phyloP scores from a whole-genome alignment of 2,329 filamentous ascomycete species.

The Corniculantispora saksenae region DNA sequence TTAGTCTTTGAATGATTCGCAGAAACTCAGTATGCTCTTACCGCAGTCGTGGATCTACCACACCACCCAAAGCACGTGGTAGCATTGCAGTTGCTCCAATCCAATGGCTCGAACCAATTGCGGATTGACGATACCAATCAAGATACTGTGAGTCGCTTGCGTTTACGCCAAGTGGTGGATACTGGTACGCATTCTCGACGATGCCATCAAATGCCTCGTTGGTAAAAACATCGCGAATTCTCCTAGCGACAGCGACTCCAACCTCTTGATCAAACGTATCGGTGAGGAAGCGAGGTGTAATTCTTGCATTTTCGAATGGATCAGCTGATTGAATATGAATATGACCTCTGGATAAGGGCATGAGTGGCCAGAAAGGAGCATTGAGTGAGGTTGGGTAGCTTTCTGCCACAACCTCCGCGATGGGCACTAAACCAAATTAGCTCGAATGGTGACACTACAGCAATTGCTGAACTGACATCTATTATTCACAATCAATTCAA shows the following conservation, averaged over 20 bases:
- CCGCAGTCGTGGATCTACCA: constrained; percentile 25
- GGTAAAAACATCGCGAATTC: constrained; percentile 23
- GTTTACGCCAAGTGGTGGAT: constrained; percentile 23
- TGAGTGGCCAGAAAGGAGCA: constrained; percentile 27
- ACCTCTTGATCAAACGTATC: constrained; percentile 27
- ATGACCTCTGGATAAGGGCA: constrained; percentile 28
- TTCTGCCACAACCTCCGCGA: constrained; percentile 25
- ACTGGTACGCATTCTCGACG: constrained; percentile 25
- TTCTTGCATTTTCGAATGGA: constrained; percentile 24
- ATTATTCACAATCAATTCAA: constrained; percentile 23
- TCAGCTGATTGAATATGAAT: constrained; percentile 27
- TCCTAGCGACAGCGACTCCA: constrained; percentile 22
- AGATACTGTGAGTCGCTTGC: constrained; percentile 26
- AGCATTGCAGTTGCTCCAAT: constrained; percentile 29
- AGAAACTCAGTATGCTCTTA: background rate
- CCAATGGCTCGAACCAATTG: constrained; percentile 27
- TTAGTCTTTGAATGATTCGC: background rate
- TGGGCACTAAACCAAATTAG: constrained; percentile 22
- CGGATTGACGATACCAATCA: constrained; percentile 19
- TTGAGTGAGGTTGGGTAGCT: constrained; percentile 21
- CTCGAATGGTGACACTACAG: background rate
- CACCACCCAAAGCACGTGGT: constrained; percentile 26
- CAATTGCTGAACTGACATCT: constrained; percentile 11
- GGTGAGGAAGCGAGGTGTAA: constrained; percentile 25
- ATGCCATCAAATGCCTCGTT: constrained; percentile 22